Percentiles rank a stretch among this genome's conserved stretches.
These are phyloP conservation scores for Aspergillus fructus DNA, from an alignment of 2,329 filamentous ascomycete species.

Conservation along the genomic window DNA sequence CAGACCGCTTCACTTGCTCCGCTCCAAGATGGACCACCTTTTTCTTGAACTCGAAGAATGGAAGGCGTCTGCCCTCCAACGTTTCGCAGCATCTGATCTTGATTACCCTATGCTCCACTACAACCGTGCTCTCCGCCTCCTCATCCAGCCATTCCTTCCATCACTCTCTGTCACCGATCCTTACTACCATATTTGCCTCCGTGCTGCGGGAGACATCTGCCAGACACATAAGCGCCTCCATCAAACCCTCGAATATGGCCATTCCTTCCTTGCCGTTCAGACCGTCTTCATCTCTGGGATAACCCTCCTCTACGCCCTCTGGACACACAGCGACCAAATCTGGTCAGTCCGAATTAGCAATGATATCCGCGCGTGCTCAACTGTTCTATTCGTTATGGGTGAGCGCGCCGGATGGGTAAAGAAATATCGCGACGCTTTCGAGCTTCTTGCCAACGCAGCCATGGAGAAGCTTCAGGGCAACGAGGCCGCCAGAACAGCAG, in stretches of 20 bases:
- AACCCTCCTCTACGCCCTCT: conserved; percentile 37
- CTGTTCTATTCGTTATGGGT: conserved; percentile 52
- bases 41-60: conserved; percentile 49
- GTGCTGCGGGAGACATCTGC: conserved; percentile 38
- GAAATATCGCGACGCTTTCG: conserved; percentile 50
- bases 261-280: conserved; percentile 40
- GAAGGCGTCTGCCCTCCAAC: conserved; percentile 40
- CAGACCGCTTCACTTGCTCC: conserved; percentile 44
- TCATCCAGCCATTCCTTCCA: conserved; percentile 53
- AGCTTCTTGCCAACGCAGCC: conserved; percentile 47
- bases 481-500: conserved; percentile 32
- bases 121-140: conserved; percentile 50
- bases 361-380: conserved; percentile 50
- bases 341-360: conserved; percentile 52
- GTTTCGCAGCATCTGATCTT: conserved; percentile 39
- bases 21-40: conserved; percentile 49
- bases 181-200: conserved; percentile 46
- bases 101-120: conserved; percentile 53
- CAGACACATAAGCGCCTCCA: conserved; percentile 39
- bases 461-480: conserved; percentile 48
- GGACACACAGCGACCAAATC: conserved; percentile 45
- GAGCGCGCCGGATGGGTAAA: conserved; percentile 51
- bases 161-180: conserved; percentile 48
- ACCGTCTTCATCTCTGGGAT: conserved; percentile 41
- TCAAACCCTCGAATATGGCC: conserved; percentile 39